Evolutionary conservation across 345 rosid species (phyloP).

Genomic region (Hibiscus tridactylites): DNA sequence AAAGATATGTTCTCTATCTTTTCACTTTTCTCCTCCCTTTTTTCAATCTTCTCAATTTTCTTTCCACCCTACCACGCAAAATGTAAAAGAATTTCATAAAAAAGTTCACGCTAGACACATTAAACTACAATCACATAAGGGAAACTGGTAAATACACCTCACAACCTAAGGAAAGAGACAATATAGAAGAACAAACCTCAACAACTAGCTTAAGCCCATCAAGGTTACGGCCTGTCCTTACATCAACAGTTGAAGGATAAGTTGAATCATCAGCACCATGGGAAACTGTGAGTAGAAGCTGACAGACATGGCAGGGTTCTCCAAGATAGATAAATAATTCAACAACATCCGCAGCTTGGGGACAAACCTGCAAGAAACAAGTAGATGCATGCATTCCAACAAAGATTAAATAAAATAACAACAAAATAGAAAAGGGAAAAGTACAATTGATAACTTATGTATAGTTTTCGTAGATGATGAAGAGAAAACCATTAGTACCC

Average conservation of each 20-base stretch:
- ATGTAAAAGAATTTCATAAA: neutral
- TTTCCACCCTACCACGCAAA: neutral
- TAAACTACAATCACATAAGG: neutral
- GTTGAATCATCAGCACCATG: constrained; percentile 95
- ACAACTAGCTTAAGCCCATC: constrained; percentile 81
- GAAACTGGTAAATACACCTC: constrained; percentile 2
- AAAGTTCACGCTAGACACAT: neutral
- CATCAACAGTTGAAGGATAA: constrained; percentile 75
- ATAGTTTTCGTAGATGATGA: neutral
- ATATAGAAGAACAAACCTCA: constrained; percentile 45
- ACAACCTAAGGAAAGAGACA: neutral
- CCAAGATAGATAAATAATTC: constrained; percentile 81
- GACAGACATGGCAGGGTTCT: constrained; percentile 95
- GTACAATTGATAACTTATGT: neutral
- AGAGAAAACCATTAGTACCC: constrained; percentile 45
- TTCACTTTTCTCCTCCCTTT: neutral
- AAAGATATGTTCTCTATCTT: neutral
- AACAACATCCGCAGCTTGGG: constrained; percentile 74
- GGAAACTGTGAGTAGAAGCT: constrained; percentile 75
- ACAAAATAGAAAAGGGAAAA: neutral
- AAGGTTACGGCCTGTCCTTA: constrained; percentile 71
- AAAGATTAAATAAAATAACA: neutral
- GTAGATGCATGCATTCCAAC: neutral
- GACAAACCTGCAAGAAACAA: constrained; percentile 57
- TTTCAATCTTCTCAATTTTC: neutral